These are phyloP conservation scores for Tricladium varicosporioides DNA, from an alignment of 2,329 filamentous ascomycete species.

Conservation along the genomic window DNA sequence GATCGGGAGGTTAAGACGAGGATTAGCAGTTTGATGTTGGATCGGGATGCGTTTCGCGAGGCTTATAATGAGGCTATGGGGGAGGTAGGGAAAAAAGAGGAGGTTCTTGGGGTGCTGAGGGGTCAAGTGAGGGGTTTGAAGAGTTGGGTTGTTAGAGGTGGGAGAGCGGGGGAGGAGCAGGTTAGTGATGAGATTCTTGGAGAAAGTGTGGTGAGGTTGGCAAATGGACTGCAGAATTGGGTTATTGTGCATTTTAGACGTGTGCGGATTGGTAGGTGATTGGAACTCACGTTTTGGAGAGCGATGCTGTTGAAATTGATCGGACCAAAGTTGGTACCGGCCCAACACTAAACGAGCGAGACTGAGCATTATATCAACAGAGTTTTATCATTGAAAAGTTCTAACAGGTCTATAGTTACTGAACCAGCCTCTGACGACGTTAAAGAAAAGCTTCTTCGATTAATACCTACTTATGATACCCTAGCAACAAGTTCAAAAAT, in stretches of 20 bases:
- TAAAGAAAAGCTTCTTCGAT: constrained; percentile 42
- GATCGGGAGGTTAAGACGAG: constrained; percentile 31
- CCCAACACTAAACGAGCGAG: not conserved
- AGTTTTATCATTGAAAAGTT: not conserved
- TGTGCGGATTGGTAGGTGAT: constrained; percentile 47
- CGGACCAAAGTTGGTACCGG: not conserved
- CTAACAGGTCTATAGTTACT: not conserved
- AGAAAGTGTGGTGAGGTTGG: constrained; percentile 58
- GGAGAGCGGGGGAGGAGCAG: constrained; percentile 58
- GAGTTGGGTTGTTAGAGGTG: constrained; percentile 68
- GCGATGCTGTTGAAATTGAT: not conserved
- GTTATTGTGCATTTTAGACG: constrained; percentile 67
- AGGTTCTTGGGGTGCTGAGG: constrained; percentile 53
- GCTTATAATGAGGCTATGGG: constrained; percentile 47
- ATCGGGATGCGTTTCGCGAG: constrained; percentile 41
- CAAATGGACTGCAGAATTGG: constrained; percentile 73
- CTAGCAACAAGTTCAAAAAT: constrained; percentile 55
- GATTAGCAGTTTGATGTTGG: constrained; percentile 28
- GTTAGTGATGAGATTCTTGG: constrained; percentile 65
- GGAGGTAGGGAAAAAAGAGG: constrained; percentile 50
- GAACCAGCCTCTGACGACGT: constrained; percentile 39
- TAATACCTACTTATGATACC: constrained; percentile 58
- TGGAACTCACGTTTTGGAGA: not conserved
- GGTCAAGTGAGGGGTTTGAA: constrained; percentile 66
- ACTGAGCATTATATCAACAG: not conserved